phyloP scores from a whole-genome alignment of 225 moss, liverwort and hornwort genomes.

The Climacium dendroides region DNA sequence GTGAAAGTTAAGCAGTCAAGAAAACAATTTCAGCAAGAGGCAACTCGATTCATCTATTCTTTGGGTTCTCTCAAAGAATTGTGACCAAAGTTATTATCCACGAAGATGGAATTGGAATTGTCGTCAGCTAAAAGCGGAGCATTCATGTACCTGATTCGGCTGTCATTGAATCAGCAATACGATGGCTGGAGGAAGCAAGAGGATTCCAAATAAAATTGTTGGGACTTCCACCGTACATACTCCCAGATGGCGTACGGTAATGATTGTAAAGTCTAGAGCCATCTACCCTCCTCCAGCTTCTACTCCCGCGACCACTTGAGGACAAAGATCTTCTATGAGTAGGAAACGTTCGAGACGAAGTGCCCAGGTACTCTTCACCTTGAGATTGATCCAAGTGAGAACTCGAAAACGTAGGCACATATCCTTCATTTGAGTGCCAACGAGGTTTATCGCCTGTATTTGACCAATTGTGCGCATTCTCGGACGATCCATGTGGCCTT shows the following conservation, averaged over 20 bases:
- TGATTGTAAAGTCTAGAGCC: conserved; percentile 51
- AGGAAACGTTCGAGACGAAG: conserved; percentile 43
- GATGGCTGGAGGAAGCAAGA: conserved; percentile 48
- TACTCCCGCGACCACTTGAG: conserved; percentile 65
- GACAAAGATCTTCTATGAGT: conserved; percentile 52
- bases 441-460: conserved; percentile 46
- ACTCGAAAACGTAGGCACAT: conserved; percentile 37
- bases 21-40: neutral
- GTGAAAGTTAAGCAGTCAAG: neutral
- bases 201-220: conserved; percentile 65
- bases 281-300: conserved; percentile 61
- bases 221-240: conserved; percentile 56
- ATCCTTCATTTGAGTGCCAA: conserved; percentile 47
- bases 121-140: neutral
- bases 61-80: neutral
- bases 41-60: neutral
- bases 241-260: conserved; percentile 55
- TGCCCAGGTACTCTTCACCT: conserved; percentile 48
- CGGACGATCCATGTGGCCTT: conserved; percentile 69
- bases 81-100: neutral
- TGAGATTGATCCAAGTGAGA: conserved; percentile 44
- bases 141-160: conserved; percentile 44
- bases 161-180: conserved; percentile 48
- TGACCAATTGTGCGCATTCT: conserved; percentile 52
- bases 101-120: neutral